Base-by-base conservation (phyloP, 768 basidiomycete species). In the Phaffia australis region DNA sequence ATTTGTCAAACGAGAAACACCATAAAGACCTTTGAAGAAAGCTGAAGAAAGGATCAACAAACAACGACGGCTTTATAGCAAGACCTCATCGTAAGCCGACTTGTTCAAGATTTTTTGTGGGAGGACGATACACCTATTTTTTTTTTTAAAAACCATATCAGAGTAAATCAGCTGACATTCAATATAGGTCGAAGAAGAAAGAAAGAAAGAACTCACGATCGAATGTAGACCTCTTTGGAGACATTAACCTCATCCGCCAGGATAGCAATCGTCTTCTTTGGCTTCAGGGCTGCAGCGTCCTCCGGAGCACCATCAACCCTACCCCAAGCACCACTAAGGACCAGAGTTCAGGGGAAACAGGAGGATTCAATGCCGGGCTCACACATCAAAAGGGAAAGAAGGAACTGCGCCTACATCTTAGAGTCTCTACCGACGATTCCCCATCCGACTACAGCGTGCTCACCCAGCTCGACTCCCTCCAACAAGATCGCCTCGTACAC, bases 241-340 rank as follows among this genome's bases (percentile, higher is more conserved):
- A 80, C 76, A 0, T 72, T 71, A 16, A 80, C 79, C 57, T 80
- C 78, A 68, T 77, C 77, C 50, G 77, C 78, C 52, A 80, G 72
- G 49, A 80, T 78, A 25, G 77, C 75, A 49, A 79, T 77, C 54
- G 73, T 76, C 71, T 77, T 75, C 70, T 78, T 73, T 32, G 77
- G 76, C 69, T 75, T 73, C 47, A 67, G 66, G 15, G 35, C 60
- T 4, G 42, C n/a, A 4, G 46, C 46, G 25, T 74, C 75, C 48
- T 72, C 71, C 42, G 75, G 74, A 11, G 72, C 71, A 7, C 79
- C 79, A 54, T 79, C 77, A 18, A 79, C 76, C 62, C 79, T 72
- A 2, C 77, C 74, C 79, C 79, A 80, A 0, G 76, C 73, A 8
- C 77, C 79, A 64, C 64, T 65, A 51, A 2, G 46, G 42, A 3